Base-by-base conservation (phyloP, 2,329 filamentous ascomycete species). In the Exophiala phaeomuriformis region DNA sequence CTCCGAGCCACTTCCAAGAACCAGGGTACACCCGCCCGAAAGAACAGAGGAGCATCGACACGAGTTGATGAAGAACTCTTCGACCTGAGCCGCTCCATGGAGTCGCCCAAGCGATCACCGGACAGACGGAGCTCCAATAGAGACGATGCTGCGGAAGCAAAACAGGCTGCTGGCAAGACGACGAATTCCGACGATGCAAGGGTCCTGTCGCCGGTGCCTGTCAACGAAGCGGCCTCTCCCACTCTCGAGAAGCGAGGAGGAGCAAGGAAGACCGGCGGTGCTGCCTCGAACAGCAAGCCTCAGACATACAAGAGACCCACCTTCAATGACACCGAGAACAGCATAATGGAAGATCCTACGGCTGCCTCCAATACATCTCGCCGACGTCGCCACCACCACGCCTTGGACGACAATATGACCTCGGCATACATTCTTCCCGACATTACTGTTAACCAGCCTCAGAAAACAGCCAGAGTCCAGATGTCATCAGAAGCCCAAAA, bases 381-480 rank as follows among this genome's bases (percentile, higher is more conserved):
- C 19, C 73, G 73, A 49, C 74, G 74, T 6, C 75, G 77, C 47
- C 76, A 75, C 43, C 75, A 72, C 30, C 73, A 71, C 37, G 68
- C 69, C 36, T 69, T 71, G 9, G 61, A 64, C 36, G 71, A 74
- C 29, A 79, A 82, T 53, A 77, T 81, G 77, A 84, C 81, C 4
- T 84, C 80, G 2, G 81, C 79, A 4, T 83, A 83, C 64, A 83
- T 84, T 58, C 68, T 84, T 4, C 80, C 80, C 7, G 81, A 84
- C 60, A 81, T 84, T 61, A 83, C 80, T 19, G 68, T 83, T 42
- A 65, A 47, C 10, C 48, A 55, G 64, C 65, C 47, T 60, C 64
- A 46, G 41, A 54, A 39, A 63, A 66, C 41, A 42, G 63, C 44
- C 61, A 64, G 36, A 63, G 63, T 7, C 63, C 61, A 46, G 64